A percentile compares a stretch with the other conserved stretches of the same genome.
Evolutionary conservation across 768 basidiomycete genomes (phyloP).

Genomic region (Dentipellis fragilis): DNA sequence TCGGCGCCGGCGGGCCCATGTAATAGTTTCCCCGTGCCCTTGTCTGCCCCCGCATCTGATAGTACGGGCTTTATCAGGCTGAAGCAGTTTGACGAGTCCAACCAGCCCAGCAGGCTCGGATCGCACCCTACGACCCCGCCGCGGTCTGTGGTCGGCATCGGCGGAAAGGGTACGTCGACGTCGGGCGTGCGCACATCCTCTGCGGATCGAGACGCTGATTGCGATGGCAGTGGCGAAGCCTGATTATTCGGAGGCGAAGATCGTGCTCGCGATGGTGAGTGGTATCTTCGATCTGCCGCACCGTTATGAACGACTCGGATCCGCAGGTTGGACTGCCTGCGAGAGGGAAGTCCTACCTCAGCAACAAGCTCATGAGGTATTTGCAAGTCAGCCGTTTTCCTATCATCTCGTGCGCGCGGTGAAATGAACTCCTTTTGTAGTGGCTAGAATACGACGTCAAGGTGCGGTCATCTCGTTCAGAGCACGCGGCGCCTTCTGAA

Average conservation of each 20-base stretch:
- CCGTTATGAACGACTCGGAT: not conserved
- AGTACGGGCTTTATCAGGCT: slow-evolving; percentile 34
- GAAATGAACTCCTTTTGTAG: slow-evolving; percentile 28
- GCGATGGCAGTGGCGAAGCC: slow-evolving; percentile 72
- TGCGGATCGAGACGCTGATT: slow-evolving; percentile 2
- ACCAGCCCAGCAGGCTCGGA: slow-evolving; percentile 54
- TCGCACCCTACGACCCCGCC: slow-evolving; percentile 76
- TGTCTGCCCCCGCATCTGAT: not conserved
- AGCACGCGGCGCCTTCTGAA: not conserved
- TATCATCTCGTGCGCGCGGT: not conserved
- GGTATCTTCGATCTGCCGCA: not conserved
- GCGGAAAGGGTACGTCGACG: slow-evolving; percentile 59
- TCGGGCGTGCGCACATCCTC: not conserved
- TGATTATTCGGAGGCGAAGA: slow-evolving; percentile 97
- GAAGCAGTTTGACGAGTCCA: slow-evolving; percentile 71
- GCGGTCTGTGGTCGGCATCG: slow-evolving; percentile 78
- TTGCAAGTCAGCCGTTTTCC: slow-evolving; percentile 48
- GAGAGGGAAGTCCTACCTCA: slow-evolving; percentile 94
- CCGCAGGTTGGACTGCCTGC: slow-evolving; percentile 91
- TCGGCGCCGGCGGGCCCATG: slow-evolving; percentile 74
- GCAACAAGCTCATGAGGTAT: slow-evolving; percentile 96
- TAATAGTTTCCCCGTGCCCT: slow-evolving; percentile 19
- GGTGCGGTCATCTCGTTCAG: slow-evolving; percentile 27
- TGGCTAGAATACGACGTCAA: slow-evolving; percentile 99
- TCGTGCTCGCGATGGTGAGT: slow-evolving; percentile 90